Percentiles rank a stretch among this genome's conserved stretches.
Evolutionary conservation across 2,329 filamentous ascomycete genomes (phyloP).

Genomic region (Pyrenophora seminiperda): DNA sequence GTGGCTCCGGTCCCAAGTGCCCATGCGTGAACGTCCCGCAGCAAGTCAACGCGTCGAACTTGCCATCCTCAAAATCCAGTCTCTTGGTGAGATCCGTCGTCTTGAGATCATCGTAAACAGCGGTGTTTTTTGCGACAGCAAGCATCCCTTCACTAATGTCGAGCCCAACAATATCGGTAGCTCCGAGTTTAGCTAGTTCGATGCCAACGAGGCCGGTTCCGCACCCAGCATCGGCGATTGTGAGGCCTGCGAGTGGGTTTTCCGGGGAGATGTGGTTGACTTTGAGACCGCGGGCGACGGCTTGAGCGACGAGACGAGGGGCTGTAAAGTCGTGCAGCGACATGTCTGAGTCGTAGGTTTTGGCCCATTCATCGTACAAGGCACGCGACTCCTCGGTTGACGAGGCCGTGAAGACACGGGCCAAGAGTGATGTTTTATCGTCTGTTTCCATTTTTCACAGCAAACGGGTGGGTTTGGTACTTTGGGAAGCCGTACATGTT

Average conservation of each 20-base stretch:
- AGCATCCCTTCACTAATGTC: conserved; percentile 62
- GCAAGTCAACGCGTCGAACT: conserved; percentile 60
- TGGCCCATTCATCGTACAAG: conserved; percentile 56
- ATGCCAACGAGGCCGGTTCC: conserved; percentile 61
- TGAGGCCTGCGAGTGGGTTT: conserved; percentile 24
- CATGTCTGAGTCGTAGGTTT: conserved; percentile 52
- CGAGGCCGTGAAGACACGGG: conserved; percentile 45
- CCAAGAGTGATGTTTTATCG: no score
- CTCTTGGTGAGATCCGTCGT: conserved; percentile 55
- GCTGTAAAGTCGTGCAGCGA: conserved; percentile 50
- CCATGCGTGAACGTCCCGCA: conserved; percentile 62
- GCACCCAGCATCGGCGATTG: conserved; percentile 61
- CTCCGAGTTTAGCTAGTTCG: conserved; percentile 53
- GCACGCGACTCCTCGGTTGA: conserved; percentile 46
- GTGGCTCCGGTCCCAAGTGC: conserved; percentile 57
- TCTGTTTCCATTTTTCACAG: no score
- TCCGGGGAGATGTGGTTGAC: conserved; percentile 19
- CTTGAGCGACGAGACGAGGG: conserved; percentile 46
- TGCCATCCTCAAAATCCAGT: conserved; percentile 48
- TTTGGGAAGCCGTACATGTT: no score
- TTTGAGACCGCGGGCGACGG: conserved; percentile 20
- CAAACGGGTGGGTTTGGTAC: no score
- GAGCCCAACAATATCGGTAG: conserved; percentile 57
- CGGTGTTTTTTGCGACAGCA: conserved; percentile 55
- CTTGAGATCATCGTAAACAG: conserved; percentile 54